Percentiles rank a stretch among this genome's conserved stretches.
These are phyloP conservation scores for Diaporthe citri DNA, from an alignment of 2,329 filamentous ascomycete species.

Conservation along the genomic window DNA sequence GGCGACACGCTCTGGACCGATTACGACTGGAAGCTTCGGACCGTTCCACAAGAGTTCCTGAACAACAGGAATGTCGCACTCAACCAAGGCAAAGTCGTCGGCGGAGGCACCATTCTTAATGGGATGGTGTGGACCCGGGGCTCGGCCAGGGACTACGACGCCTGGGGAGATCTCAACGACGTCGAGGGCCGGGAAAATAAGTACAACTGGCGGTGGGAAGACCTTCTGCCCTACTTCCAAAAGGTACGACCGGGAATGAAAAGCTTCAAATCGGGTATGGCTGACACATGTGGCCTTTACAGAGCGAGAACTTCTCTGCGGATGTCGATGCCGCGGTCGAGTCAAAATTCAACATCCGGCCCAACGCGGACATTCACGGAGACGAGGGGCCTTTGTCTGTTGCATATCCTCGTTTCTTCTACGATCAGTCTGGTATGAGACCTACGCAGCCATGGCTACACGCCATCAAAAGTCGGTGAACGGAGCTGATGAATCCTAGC, in stretches of 20 bases:
- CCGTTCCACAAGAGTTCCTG: slow-evolving; percentile 49
- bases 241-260: slow-evolving; percentile 51
- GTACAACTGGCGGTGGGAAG: slow-evolving; percentile 55
- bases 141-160: slow-evolving; percentile 55
- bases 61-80: slow-evolving; percentile 51
- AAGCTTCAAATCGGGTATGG: not conserved
- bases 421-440: slow-evolving; percentile 54
- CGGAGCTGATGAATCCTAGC: slow-evolving; percentile 45
- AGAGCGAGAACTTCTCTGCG: slow-evolving; percentile 54
- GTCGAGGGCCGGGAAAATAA: slow-evolving; percentile 41
- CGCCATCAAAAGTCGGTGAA: not conserved
- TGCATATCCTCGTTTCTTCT: slow-evolving; percentile 54
- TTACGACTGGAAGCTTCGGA: slow-evolving; percentile 50
- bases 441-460: not conserved
- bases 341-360: slow-evolving; percentile 45
- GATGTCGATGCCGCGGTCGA: slow-evolving; percentile 43
- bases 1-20: slow-evolving; percentile 37
- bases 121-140: slow-evolving; percentile 57
- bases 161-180: slow-evolving; percentile 57
- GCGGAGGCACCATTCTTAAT: slow-evolving; percentile 56
- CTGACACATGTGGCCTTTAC: not conserved
- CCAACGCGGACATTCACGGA: slow-evolving; percentile 49
- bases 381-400: slow-evolving; percentile 53
- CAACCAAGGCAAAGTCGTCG: slow-evolving; percentile 54
- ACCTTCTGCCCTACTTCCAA: slow-evolving; percentile 61